Percentiles rank a stretch among this genome's conserved stretches.
Conservation (phyloP, 192 early-diverging fungal genomes). For the Podila horticola region DNA sequence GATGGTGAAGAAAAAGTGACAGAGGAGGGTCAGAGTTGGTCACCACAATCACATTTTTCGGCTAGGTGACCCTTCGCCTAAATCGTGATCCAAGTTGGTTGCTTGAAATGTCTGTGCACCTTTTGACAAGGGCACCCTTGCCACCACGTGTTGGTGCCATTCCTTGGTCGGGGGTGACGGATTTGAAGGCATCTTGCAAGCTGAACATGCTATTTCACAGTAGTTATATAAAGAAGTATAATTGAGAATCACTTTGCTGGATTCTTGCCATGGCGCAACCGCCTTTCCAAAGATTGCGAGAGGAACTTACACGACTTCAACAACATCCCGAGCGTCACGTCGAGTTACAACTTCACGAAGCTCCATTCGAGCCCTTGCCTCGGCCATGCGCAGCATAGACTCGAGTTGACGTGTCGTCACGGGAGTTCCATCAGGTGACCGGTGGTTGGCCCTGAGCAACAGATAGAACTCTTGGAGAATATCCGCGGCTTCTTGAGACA, state of each 20-base stretch:
- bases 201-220: constrained; percentile 28
- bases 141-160: constrained; percentile 19
- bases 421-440: constrained; percentile 71
- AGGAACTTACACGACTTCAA: constrained; percentile 83
- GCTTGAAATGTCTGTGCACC: constrained; percentile 4
- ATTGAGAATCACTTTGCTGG: constrained; percentile 31
- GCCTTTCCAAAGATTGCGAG: constrained; percentile 35
- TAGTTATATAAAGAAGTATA: constrained; percentile 66
- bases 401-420: constrained; percentile 89
- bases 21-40: too few relatives aligned
- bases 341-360: constrained; percentile 77
- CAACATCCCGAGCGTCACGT: constrained; percentile 78
- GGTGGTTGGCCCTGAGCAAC: constrained; percentile 70
- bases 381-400: constrained; percentile 78
- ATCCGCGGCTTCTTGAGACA: constrained; percentile 67
- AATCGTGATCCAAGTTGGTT: too few relatives aligned
- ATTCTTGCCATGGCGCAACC: constrained; percentile 65
- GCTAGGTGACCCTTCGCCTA: too few relatives aligned
- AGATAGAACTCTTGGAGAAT: constrained; percentile 80
- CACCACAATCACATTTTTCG: too few relatives aligned
- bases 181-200: constrained; percentile 18
- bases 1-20: constrained; percentile 3
- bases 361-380: constrained; percentile 82
- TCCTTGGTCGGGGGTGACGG: not conserved
- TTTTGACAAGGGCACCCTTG: constrained; percentile 26